Conservation (phyloP, 305 asterid genomes). For the Fraxinus floribunda region DNA sequence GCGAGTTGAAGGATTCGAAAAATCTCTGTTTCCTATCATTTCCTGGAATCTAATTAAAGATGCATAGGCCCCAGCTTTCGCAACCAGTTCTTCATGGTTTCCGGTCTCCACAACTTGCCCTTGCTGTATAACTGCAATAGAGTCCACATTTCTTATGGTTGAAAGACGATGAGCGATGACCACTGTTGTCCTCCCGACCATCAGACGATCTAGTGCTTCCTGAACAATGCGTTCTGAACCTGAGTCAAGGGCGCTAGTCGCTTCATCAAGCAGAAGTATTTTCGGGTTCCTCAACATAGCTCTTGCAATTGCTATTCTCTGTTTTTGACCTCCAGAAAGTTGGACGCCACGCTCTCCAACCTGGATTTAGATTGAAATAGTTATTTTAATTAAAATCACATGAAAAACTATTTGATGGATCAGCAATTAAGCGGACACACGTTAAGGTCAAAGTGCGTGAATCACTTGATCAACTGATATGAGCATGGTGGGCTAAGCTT, state of each 20-base stretch:
- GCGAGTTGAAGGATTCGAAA: constrained; percentile 83
- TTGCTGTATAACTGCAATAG: constrained; percentile 92
- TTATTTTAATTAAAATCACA: not conserved
- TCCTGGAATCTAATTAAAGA: constrained; percentile 87
- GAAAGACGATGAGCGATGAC: constrained; percentile 97
- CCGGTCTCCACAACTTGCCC: constrained; percentile 97
- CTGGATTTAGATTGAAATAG: not conserved
- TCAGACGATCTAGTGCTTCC: constrained; percentile 93
- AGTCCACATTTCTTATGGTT: constrained; percentile 84
- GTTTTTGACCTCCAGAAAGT: constrained; percentile 11
- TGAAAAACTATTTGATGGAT: not conserved
- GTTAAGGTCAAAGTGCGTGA: not conserved
- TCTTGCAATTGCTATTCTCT: constrained; percentile 7
- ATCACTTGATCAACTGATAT: not conserved
- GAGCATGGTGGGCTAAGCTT: not conserved
- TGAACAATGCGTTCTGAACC: constrained; percentile 82
- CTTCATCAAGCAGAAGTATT: constrained; percentile 1
- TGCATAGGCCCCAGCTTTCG: constrained; percentile 91
- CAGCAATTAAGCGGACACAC: not conserved
- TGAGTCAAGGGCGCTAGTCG: not conserved
- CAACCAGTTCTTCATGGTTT: constrained; percentile 83
- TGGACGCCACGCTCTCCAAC: not conserved
- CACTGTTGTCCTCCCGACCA: constrained; percentile 94
- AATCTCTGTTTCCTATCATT: constrained; percentile 82
- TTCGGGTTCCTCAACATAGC: constrained; percentile 1